Conservation (phyloP, 2,329 filamentous ascomycete species). For the Pseudogymnoascus sp. region DNA sequence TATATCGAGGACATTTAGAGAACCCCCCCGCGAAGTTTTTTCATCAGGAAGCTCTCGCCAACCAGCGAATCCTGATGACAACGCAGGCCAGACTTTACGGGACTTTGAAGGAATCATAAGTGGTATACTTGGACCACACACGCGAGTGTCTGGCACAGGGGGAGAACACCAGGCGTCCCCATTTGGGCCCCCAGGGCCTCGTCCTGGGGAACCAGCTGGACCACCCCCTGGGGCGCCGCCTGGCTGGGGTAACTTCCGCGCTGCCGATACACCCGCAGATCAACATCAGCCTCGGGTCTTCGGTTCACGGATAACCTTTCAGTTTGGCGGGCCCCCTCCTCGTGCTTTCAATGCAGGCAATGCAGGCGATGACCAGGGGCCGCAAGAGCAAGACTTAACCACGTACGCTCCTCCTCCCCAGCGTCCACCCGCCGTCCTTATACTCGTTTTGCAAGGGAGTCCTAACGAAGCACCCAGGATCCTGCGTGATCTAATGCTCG, state of each 20-base stretch:
- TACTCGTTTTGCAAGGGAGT: background rate
- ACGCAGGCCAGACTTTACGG: background rate
- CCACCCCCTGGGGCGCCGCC: background rate
- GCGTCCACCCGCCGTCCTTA: slow-evolving; percentile 14
- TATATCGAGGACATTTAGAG: slow-evolving; percentile 24
- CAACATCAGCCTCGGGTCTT: slow-evolving; percentile 16
- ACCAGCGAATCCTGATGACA: background rate
- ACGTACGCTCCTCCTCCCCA: slow-evolving; percentile 33
- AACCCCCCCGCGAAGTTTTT: background rate
- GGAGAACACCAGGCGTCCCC: background rate
- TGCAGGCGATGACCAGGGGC: slow-evolving; percentile 14
- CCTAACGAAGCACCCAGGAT: slow-evolving; percentile 7
- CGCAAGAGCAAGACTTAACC: slow-evolving; percentile 38
- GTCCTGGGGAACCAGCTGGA: background rate
- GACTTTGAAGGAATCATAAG: slow-evolving; percentile 3
- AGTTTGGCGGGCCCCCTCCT: background rate
- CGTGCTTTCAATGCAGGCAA: background rate
- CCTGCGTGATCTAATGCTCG: slow-evolving; percentile 1
- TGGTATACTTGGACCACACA: background rate
- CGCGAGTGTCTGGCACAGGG: background rate
- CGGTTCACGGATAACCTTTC: slow-evolving; percentile 25
- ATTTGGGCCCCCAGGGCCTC: background rate
- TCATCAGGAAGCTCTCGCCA: slow-evolving; percentile 2
- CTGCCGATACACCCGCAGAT: background rate
- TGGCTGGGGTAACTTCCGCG: background rate